These are phyloP conservation scores for Hibiscus trionum DNA, from an alignment of 345 rosid species.

Conservation along the genomic window DNA sequence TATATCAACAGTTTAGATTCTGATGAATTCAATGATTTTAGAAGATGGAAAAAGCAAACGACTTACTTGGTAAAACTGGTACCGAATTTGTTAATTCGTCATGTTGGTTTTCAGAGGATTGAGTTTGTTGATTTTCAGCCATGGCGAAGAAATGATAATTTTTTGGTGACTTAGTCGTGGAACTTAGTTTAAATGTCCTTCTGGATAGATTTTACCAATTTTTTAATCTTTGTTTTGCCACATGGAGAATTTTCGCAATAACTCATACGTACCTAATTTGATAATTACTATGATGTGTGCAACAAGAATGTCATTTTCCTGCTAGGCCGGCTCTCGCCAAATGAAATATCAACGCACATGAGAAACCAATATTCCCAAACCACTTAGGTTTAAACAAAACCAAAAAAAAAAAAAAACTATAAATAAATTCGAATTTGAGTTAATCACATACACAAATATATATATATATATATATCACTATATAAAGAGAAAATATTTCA, in stretches of 20 bases:
- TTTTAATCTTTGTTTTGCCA: conserved; percentile 10
- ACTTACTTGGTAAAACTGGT: conserved; percentile 23
- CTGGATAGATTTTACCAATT: not conserved
- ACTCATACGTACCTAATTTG: not conserved
- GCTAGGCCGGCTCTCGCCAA: not conserved
- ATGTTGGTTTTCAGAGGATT: conserved; percentile 3
- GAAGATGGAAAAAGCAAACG: not conserved
- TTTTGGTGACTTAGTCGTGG: not conserved
- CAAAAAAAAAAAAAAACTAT: no score
- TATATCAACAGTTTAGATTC: no score
- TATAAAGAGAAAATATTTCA: no score
- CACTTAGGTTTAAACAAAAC: no score
- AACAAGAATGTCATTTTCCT: not conserved
- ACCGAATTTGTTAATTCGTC: not conserved
- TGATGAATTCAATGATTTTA: not conserved
- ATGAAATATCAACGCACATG: no score
- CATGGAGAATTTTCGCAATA: not conserved
- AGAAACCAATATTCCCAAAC: no score
- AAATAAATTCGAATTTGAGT: no score
- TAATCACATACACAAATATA: no score
- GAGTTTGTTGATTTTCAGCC: conserved; percentile 11
- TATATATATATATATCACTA: no score
- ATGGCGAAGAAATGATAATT: not conserved
- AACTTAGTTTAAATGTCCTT: not conserved
- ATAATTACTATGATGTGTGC: not conserved